phyloP scores from a whole-genome alignment of 768 basidiomycete species.

The Leucocoprinus leucothites region DNA sequence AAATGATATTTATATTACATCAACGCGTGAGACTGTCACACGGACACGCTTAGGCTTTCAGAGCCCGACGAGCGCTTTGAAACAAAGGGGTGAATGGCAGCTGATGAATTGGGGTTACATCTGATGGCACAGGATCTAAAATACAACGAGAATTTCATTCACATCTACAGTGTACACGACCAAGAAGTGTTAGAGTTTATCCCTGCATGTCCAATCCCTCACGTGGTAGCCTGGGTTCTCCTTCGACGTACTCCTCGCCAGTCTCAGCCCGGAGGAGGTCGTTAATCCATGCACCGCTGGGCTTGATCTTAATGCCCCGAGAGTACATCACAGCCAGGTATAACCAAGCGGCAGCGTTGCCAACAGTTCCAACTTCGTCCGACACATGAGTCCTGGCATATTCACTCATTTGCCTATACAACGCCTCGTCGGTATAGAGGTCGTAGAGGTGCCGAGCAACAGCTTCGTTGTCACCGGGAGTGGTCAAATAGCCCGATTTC shows the following conservation, averaged over 20 bases:
- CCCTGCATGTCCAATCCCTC: conserved; percentile 55
- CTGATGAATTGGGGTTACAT: background rate
- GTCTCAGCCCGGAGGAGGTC: conserved; percentile 77
- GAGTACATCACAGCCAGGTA: conserved; percentile 77
- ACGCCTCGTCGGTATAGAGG: conserved; percentile 68
- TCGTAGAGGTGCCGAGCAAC: conserved; percentile 78
- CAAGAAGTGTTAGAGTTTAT: conserved; percentile 19
- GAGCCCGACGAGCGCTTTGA: too few species aligned
- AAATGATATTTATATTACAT: background rate
- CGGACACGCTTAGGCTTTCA: background rate
- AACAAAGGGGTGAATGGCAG: too few species aligned
- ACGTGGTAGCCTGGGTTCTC: conserved; percentile 74
- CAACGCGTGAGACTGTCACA: background rate
- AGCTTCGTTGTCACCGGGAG: conserved; percentile 68
- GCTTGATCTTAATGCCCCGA: conserved; percentile 74
- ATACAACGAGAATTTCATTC: background rate
- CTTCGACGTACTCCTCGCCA: conserved; percentile 60
- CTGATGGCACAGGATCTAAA: background rate
- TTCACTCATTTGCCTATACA: conserved; percentile 61
- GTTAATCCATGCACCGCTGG: conserved; percentile 83
- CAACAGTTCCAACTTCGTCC: conserved; percentile 83
- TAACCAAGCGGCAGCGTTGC: conserved; percentile 64
- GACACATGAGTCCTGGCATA: conserved; percentile 76
- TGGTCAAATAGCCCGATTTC: conserved; percentile 83
- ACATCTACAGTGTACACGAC: background rate